Evolutionary conservation across 2,329 filamentous ascomycete genomes (phyloP).

Genomic region (Elsinoe fawcettii): DNA sequence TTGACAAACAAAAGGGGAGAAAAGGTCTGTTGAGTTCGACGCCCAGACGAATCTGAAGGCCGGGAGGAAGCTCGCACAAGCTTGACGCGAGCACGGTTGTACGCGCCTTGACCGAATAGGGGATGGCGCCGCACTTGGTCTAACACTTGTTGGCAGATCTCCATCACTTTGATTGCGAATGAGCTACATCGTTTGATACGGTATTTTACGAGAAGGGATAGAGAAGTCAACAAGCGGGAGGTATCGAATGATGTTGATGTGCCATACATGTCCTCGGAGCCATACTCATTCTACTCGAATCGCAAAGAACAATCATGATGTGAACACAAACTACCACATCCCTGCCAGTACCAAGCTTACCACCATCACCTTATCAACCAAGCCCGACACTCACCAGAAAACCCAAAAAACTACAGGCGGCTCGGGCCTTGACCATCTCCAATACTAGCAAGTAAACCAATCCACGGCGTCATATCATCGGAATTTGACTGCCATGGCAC

Average conservation of each 20-base stretch:
- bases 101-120: background rate
- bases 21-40: slow-evolving; percentile 1
- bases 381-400: background rate
- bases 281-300: background rate
- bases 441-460: slow-evolving; percentile 1
- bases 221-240: background rate
- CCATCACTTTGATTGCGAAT: slow-evolving; percentile 2
- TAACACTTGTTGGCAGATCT: slow-evolving; percentile 12
- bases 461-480: background rate
- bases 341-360: slow-evolving; percentile 1
- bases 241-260: background rate
- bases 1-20: slow-evolving; percentile 7
- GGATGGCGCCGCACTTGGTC: background rate
- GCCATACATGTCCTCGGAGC: background rate
- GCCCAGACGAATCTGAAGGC: slow-evolving; percentile 6
- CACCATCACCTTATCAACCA: slow-evolving; percentile 1
- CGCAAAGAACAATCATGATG: background rate
- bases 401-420: background rate
- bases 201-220: background rate
- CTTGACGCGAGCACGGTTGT: slow-evolving; percentile 7
- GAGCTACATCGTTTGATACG: background rate
- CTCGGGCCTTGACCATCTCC: background rate
- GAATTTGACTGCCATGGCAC: background rate
- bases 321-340: background rate
- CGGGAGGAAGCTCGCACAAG: slow-evolving; percentile 5